phyloP scores from a whole-genome alignment of 805 yeast genomes.

The Yarrowia divulgata region DNA sequence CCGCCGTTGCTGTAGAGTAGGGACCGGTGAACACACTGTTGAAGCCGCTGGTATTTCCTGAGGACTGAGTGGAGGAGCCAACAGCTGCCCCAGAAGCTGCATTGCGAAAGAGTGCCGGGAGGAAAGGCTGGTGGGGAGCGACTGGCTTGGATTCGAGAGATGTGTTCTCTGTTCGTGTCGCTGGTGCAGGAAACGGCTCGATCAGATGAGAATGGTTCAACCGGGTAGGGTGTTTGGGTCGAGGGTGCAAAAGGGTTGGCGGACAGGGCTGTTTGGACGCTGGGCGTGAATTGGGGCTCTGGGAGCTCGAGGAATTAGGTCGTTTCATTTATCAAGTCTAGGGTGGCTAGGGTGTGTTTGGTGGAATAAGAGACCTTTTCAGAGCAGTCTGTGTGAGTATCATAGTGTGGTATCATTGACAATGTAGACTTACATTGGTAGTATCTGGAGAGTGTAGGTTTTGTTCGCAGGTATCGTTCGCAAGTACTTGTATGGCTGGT shows the following conservation, averaged over 20 bases:
- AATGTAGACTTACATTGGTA: neutral
- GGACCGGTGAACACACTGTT: neutral
- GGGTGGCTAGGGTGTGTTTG: neutral
- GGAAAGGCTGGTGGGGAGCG: neutral
- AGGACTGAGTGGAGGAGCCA: neutral
- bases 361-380: neutral
- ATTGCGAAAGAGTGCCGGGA: neutral
- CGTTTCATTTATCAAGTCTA: neutral
- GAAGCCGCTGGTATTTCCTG: neutral
- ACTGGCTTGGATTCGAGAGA: neutral
- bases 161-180: neutral
- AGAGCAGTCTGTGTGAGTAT: constrained; percentile 1
- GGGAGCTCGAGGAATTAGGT: neutral
- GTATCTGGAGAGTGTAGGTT: neutral
- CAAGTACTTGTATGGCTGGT: no score
- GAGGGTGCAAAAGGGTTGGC: neutral
- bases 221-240: constrained; percentile 5
- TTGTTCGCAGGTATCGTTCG: neutral
- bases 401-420: neutral
- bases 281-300: neutral
- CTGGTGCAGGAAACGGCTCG: neutral
- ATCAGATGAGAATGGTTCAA: neutral
- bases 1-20: neutral
- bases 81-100: neutral
- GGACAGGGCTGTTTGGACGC: neutral